These are phyloP conservation scores for Pneumocystis canis DNA, from an alignment of 1,139 yeast genomes.

Conservation along the genomic window DNA sequence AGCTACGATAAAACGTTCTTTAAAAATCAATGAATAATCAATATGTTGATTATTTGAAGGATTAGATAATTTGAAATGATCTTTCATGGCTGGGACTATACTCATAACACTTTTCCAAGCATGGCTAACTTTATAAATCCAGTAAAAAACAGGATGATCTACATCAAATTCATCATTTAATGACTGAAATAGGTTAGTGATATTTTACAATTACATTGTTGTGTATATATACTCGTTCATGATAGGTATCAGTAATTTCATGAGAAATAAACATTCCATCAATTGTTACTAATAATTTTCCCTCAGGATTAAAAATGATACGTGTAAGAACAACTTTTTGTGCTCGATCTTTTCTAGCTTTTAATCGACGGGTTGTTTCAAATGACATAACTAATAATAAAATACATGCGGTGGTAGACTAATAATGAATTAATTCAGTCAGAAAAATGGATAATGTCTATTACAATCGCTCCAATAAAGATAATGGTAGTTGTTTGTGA, in stretches of 20 bases:
- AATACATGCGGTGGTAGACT: conserved; percentile 3
- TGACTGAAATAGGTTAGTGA: neutral
- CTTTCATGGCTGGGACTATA: conserved; percentile 1
- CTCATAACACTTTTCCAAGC: conserved; percentile 3
- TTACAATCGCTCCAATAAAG: conserved; percentile 3
- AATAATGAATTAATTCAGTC: neutral
- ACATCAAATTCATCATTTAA: conserved; percentile 1
- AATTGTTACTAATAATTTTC: conserved; percentile 5
- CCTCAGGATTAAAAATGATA: conserved; percentile 4
- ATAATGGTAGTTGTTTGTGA: neutral
- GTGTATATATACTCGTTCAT: neutral
- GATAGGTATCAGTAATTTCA: conserved; percentile 1
- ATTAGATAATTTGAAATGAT: neutral
- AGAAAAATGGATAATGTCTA: neutral
- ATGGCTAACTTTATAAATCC: conserved; percentile 7
- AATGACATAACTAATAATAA: neutral
- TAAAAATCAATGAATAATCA: conserved; percentile 3
- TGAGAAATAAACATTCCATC: conserved; percentile 6
- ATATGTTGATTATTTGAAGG: neutral
- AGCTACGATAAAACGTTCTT: conserved; percentile 8
- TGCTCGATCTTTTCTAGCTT: conserved; percentile 5
- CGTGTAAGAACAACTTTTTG: conserved; percentile 6
- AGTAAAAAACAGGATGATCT: conserved; percentile 2
- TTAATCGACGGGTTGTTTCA: neutral
- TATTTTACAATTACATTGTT: neutral